Evolutionary conservation across 768 basidiomycete species (phyloP).

Genomic region (Lepiota subincarnata): DNA sequence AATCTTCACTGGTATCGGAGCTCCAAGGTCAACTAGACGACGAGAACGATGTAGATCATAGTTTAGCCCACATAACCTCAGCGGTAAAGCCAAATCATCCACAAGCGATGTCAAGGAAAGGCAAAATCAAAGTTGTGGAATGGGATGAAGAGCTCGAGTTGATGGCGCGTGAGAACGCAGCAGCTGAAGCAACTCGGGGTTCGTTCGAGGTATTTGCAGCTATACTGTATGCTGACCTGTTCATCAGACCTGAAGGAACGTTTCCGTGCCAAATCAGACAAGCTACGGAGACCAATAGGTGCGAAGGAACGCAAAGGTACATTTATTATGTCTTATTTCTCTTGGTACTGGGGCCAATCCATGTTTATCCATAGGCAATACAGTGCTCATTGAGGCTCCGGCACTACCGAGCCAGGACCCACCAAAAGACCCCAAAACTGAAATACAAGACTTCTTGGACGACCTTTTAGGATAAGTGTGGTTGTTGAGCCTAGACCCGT

Average conservation of each 20-base stretch:
- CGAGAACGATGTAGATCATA: constrained; percentile 58
- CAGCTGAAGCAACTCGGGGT: constrained; percentile 78
- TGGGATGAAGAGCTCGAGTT: constrained; percentile 69
- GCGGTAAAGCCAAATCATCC: constrained; percentile 14
- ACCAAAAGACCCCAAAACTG: constrained; percentile 41
- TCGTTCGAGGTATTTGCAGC: constrained; percentile 11
- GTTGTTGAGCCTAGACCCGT: too few relatives aligned
- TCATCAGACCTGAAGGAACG: constrained; percentile 52
- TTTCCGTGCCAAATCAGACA: constrained; percentile 53
- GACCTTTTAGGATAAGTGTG: constrained; percentile 42
- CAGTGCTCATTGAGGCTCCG: constrained; percentile 40
- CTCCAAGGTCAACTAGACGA: constrained; percentile 33
- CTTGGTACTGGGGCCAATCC: not conserved
- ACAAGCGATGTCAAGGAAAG: constrained; percentile 44
- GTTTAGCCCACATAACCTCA: constrained; percentile 49
- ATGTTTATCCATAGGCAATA: not conserved
- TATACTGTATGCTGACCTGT: not conserved
- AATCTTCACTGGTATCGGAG: constrained; percentile 17
- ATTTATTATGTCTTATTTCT: constrained; percentile 13
- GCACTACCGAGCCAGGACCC: constrained; percentile 41
- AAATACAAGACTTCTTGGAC: constrained; percentile 73
- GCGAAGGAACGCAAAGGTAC: constrained; percentile 34
- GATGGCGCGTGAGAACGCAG: constrained; percentile 64
- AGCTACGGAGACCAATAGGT: constrained; percentile 33
- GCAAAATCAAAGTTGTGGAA: constrained; percentile 56